These are phyloP conservation scores for Ogataea pini DNA, from an alignment of 805 yeast species.

Conservation along the genomic window DNA sequence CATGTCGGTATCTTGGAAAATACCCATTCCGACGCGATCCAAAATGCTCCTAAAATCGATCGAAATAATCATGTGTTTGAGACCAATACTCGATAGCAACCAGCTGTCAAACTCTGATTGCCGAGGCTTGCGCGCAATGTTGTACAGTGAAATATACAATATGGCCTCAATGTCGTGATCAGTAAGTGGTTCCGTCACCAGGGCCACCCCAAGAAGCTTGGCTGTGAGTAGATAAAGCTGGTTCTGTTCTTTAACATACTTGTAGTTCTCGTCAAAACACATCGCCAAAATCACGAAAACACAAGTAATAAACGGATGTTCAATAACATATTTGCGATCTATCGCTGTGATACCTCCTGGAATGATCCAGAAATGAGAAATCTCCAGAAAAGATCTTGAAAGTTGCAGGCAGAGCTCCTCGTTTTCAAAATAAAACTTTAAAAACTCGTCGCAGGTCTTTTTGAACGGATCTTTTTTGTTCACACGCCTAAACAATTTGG, in stretches of 20 bases:
- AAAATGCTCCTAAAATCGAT: constrained; percentile 46
- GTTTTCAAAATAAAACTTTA: constrained; percentile 46
- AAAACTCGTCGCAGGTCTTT: constrained; percentile 44
- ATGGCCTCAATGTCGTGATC: constrained; percentile 65
- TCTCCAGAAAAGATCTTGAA: constrained; percentile 48
- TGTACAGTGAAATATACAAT: constrained; percentile 53
- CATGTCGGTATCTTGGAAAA: constrained; percentile 40
- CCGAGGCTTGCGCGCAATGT: constrained; percentile 53
- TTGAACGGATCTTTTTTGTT: constrained; percentile 34
- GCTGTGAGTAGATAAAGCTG: constrained; percentile 49
- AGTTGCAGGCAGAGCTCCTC: constrained; percentile 45
- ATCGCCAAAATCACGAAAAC: constrained; percentile 55
- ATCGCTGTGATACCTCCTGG: constrained; percentile 60
- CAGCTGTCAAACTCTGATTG: constrained; percentile 55
- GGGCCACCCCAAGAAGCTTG: constrained; percentile 48
- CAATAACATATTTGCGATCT: constrained; percentile 44
- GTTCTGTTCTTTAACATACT: constrained; percentile 49
- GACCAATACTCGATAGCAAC: constrained; percentile 52
- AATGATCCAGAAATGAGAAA: constrained; percentile 61
- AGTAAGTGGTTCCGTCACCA: constrained; percentile 51
- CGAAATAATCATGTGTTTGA: constrained; percentile 49
- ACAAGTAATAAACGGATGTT: constrained; percentile 56
- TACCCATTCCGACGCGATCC: constrained; percentile 34
- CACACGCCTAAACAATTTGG: constrained; percentile 27
- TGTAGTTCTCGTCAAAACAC: constrained; percentile 56